phyloP scores from a whole-genome alignment of 305 asterid genomes.

The Andrographis paniculata region DNA sequence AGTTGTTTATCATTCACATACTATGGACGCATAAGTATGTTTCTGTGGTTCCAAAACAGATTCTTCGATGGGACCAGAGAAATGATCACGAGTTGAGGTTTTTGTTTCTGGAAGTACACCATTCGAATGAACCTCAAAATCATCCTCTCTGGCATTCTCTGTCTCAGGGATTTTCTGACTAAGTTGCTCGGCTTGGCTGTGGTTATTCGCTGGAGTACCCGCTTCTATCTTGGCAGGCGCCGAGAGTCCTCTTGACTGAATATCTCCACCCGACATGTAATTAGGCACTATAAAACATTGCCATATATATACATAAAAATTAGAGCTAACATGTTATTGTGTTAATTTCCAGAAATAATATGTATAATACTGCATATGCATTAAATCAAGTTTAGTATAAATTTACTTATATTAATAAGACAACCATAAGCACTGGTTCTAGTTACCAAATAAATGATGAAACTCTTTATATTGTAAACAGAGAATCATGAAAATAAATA shows the following conservation, averaged over 20 bases:
- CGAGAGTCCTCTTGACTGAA: slow-evolving; percentile 53
- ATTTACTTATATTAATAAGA: not conserved
- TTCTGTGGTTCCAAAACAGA: slow-evolving; percentile 68
- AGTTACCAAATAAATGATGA: not conserved
- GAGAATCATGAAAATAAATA: not conserved
- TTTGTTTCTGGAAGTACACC: slow-evolving; percentile 61
- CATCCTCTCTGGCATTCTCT: slow-evolving; percentile 49
- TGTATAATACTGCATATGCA: not conserved
- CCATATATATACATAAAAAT: slow-evolving; percentile 2
- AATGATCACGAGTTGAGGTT: slow-evolving; percentile 46
- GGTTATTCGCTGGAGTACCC: slow-evolving; percentile 35
- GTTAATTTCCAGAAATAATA: slow-evolving; percentile 7
- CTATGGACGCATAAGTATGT: slow-evolving; percentile 98
- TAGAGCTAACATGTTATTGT: not conserved
- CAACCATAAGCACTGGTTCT: not conserved
- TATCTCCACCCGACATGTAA: slow-evolving; percentile 55
- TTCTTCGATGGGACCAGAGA: slow-evolving; percentile 58
- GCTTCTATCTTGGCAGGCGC: slow-evolving; percentile 46
- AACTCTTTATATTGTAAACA: not conserved
- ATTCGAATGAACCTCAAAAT: slow-evolving; percentile 55
- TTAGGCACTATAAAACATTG: slow-evolving; percentile 44
- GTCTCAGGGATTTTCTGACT: slow-evolving; percentile 50
- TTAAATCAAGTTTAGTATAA: not conserved
- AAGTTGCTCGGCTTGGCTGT: slow-evolving; percentile 54
- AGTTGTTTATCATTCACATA: slow-evolving; percentile 35